phyloP scores from a whole-genome alignment of 371 early-diverging fungal genomes.

The Mucor sp. region DNA sequence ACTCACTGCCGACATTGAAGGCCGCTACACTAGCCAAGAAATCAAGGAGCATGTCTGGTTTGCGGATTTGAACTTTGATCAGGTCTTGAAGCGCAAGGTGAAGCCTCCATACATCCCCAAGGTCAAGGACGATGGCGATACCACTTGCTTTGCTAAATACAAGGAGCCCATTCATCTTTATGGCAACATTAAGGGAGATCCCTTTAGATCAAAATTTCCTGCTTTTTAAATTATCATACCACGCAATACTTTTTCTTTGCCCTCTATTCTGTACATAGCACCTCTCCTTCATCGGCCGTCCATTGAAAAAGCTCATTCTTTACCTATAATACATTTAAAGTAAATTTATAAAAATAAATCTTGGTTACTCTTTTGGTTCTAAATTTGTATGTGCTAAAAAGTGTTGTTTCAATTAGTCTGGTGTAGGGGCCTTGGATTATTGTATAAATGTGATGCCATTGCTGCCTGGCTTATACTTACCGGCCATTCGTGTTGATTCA shows the following conservation, averaged over 20 bases:
- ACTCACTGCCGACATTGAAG: conserved; percentile 82
- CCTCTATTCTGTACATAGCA: not conserved
- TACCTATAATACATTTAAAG: not conserved
- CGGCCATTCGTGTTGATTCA: not conserved
- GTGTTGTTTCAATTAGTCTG: not conserved
- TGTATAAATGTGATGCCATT: not conserved
- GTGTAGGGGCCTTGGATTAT: not conserved
- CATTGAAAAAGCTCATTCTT: not conserved
- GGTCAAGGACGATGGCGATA: conserved; percentile 83
- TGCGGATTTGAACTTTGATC: conserved; percentile 89
- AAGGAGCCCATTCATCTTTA: conserved; percentile 76
- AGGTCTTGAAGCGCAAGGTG: conserved; percentile 69
- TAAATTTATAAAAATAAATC: not conserved
- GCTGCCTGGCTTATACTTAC: not conserved
- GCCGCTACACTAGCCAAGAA: conserved; percentile 85
- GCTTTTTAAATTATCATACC: conserved; percentile 31
- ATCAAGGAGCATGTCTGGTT: conserved; percentile 97
- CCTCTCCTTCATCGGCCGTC: not conserved
- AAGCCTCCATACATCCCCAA: conserved; percentile 92
- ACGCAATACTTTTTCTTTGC: not conserved
- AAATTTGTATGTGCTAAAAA: not conserved
- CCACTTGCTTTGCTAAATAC: conserved; percentile 93
- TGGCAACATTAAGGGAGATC: conserved; percentile 40
- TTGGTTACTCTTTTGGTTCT: not conserved
- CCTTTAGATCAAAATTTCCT: conserved; percentile 45